Evolutionary conservation across 352 stramenopile species (phyloP).

Genomic region (Globisporangium radiosum): DNA sequence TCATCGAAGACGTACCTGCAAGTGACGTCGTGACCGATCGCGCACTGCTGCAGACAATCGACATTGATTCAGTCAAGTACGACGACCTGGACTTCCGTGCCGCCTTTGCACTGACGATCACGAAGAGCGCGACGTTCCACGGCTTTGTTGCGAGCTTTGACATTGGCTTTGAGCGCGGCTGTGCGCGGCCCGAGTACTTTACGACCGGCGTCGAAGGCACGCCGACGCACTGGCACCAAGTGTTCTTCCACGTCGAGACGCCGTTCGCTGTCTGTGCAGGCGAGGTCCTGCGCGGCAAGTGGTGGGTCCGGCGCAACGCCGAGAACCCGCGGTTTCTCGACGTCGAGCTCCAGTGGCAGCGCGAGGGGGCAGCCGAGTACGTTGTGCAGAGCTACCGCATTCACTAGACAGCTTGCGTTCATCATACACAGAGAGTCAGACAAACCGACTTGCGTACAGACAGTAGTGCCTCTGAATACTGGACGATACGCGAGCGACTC

Average conservation of each 20-base stretch:
- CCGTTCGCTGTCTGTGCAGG: conserved; percentile 68
- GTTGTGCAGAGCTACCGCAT: conserved; percentile 67
- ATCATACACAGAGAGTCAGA: background rate
- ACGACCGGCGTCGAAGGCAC: conserved; percentile 86
- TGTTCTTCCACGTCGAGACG: conserved; percentile 93
- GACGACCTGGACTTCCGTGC: conserved; percentile 93
- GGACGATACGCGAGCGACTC: background rate
- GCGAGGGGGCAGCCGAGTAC: conserved; percentile 26
- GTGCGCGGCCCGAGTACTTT: conserved; percentile 93
- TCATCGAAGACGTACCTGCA: conserved; percentile 93
- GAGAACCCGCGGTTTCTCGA: conserved; percentile 93
- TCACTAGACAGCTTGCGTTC: conserved; percentile 33
- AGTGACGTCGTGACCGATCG: conserved; percentile 86
- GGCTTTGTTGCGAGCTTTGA: conserved; percentile 97
- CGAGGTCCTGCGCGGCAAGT: conserved; percentile 81
- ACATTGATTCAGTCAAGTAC: conserved; percentile 87
- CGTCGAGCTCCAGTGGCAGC: conserved; percentile 81
- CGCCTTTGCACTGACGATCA: conserved; percentile 84
- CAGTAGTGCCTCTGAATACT: too few relatives aligned
- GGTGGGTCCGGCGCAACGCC: conserved; percentile 84
- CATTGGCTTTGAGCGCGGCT: conserved; percentile 92
- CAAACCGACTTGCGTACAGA: background rate
- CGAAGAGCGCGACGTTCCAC: conserved; percentile 89
- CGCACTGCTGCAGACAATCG: conserved; percentile 81
- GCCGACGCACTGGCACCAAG: conserved; percentile 99